Conservation (phyloP, 148 eudicot species). For the Polygonum maritimum region DNA sequence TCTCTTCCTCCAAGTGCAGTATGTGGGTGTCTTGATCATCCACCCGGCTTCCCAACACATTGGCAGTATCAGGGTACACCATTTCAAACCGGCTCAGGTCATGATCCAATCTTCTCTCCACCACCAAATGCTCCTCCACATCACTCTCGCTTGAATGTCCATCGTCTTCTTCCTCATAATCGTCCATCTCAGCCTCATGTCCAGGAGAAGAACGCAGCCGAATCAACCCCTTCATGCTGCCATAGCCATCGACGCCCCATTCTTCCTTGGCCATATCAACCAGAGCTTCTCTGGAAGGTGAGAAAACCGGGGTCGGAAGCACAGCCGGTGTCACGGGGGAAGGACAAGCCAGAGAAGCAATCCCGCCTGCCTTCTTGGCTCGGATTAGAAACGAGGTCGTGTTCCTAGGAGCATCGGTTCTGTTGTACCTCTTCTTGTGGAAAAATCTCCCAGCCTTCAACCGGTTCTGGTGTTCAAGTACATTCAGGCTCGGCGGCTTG, state of each 20-base stretch:
- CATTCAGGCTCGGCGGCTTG: slow-evolving; percentile 55
- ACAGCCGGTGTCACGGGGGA: slow-evolving; percentile 84
- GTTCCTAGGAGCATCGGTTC: slow-evolving; percentile 81
- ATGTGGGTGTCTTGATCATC: slow-evolving; percentile 94
- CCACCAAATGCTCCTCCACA: slow-evolving; percentile 95
- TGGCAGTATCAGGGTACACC: slow-evolving; percentile 55
- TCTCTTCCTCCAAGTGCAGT: slow-evolving; percentile 84
- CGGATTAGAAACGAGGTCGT: slow-evolving; percentile 76
- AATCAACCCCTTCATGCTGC: slow-evolving; percentile 91
- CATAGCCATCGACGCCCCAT: slow-evolving; percentile 99
- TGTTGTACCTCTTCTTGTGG: slow-evolving; percentile 55
- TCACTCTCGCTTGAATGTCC: slow-evolving; percentile 86
- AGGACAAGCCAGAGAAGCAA: slow-evolving; percentile 71
- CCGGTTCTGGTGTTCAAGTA: slow-evolving; percentile 72
- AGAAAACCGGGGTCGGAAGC: slow-evolving; percentile 79
- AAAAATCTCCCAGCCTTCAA: slow-evolving; percentile 57
- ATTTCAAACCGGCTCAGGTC: slow-evolving; percentile 93
- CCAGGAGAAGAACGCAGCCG: slow-evolving; percentile 69
- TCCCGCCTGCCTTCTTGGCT: slow-evolving; percentile 90
- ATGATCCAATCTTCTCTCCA: slow-evolving; percentile 92
- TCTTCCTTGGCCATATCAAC: slow-evolving; percentile 98
- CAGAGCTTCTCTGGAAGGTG: slow-evolving; percentile 77
- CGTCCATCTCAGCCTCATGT: slow-evolving; percentile 47
- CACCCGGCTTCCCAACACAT: slow-evolving; percentile 75
- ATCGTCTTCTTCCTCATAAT: slow-evolving; percentile 71